These are phyloP conservation scores for Leccinum barrowsii DNA, from an alignment of 768 basidiomycete species.

Conservation along the genomic window DNA sequence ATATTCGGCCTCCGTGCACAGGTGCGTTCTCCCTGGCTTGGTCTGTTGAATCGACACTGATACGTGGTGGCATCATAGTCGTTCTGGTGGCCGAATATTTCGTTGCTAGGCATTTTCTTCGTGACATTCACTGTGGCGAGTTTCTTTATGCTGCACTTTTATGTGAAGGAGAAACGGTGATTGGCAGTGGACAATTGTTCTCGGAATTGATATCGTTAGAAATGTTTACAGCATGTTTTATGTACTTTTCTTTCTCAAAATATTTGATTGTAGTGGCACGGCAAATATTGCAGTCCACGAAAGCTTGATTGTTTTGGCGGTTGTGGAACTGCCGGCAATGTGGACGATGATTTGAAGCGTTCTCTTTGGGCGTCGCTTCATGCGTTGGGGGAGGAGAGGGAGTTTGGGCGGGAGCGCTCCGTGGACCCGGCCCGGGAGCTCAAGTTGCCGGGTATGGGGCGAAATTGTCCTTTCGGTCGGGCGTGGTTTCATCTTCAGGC, in stretches of 20 bases:
- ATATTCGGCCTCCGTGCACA: conserved; percentile 91
- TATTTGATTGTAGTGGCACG: background rate
- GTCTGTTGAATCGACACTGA: conserved; percentile 7
- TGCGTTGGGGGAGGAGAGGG: no score
- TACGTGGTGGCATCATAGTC: conserved; percentile 42
- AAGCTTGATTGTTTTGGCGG: conserved; percentile 21
- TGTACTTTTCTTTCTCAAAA: background rate
- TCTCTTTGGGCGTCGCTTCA: no score
- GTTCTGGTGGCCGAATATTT: conserved; percentile 98
- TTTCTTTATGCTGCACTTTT: conserved; percentile 79
- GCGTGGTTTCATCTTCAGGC: no score
- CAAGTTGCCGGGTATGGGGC: no score
- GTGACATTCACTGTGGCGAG: conserved; percentile 71
- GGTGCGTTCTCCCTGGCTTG: conserved; percentile 36
- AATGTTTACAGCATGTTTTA: background rate
- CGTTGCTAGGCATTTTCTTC: conserved; percentile 83
- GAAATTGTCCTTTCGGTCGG: no score
- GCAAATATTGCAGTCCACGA: background rate
- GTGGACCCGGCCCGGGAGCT: no score
- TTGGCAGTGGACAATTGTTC: background rate
- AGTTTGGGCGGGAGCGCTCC: no score
- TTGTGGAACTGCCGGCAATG: conserved; percentile 13
- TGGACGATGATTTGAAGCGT: background rate
- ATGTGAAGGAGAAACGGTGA: conserved; percentile 71
- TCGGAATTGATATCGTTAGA: background rate